Base-by-base conservation (phyloP, 2,329 filamentous ascomycete genomes). In the Chaetomium globosum region DNA sequence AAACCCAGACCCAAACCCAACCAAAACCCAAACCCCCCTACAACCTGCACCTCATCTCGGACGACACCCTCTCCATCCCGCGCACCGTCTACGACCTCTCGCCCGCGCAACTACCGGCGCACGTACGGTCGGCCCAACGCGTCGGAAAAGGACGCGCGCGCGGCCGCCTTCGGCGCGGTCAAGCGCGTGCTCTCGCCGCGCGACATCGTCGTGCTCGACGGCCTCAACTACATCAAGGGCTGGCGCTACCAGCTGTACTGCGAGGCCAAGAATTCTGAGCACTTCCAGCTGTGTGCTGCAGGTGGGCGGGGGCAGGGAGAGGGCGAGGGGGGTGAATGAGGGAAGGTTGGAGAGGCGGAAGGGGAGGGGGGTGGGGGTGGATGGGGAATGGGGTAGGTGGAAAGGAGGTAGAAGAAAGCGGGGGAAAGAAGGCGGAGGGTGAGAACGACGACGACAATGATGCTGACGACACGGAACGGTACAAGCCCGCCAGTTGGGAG, bases 221-320 rank as follows among this genome's bases (percentile, higher is more conserved):
- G 88, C 1, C 80, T 91, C 66, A 95, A 95, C 77, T 96, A 95
- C 78, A 96, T 96, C 79, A 95, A 95, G 77, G 92, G 91, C 46
- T 95, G 91, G 85, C 84, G 92, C 57, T 96, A 96, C 75, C 91
- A 96, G 80, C 81, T 96, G 26, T 89, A 89, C 76, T 94, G 91
- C 79, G 91, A 95, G 78, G 87, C 91, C 46, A 95, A 95, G 77
- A 91, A 91, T 56, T 79, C n/a, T 91, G 61, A 81, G 88, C 68
- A 95, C 91, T 3, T 86, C 89, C 3, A 90, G 85, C 76, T 93
- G 89, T 72, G 86, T 95, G 64, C 80, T 95, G 68, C 87, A 88
- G 76, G 80, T 89, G 53, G 87, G 87, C 0, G 86, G 84, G 68
- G 73, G 79, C 10, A 76, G 79, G 3, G 84, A 87, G n/a, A 76